Base-by-base conservation (phyloP, 169 alveolate genomes). In the Cryptosporidium viatorum region DNA sequence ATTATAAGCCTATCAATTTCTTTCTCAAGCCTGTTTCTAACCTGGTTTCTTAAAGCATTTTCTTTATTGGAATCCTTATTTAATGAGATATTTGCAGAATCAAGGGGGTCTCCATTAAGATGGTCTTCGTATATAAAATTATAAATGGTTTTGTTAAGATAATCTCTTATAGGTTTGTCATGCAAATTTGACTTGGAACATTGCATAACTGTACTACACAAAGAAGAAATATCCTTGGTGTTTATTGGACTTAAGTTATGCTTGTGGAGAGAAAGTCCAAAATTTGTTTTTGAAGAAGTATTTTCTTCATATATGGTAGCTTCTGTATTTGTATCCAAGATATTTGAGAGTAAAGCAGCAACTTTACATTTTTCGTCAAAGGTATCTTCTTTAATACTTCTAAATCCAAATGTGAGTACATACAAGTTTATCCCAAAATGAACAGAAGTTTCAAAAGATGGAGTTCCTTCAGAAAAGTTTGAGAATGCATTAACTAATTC, bases 311-410 rank as follows among this genome's bases (percentile, higher is more conserved):
- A 65, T n/a, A 80, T 45, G 37, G 70, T 26, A 65, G 74, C 55
- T 16, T 80, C 89, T 16, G 43, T 65, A 48, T 65, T 62, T 10
- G 65, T 80, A 26, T 80, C 62, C 10, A 80, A 6, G 37, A 80
- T 65, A 0, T 65, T 65, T 41, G 89, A 80, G 8, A 80, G 55
- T 29, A 80, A 18, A 26, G 89, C 71, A 23, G 89, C 73, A 65
- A 80, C 33, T 31, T 48, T 80, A 33, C 89, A 80, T 7, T 62
- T 59, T 14, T 80, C 89, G 8, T 16, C 55, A 16, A 65, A 80
- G 50, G 37, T 67, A 18, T 26, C 67, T 16, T 58, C 86, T 33
- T 80, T 65, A 18, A 62, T n/a, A 43, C 29, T 62, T 31, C 59
- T 80, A 21, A 62, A 65, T 45, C 80, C 89, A 62, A 26, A 50